Base-by-base conservation (phyloP, 805 yeast species). In the Pichia heedii region DNA sequence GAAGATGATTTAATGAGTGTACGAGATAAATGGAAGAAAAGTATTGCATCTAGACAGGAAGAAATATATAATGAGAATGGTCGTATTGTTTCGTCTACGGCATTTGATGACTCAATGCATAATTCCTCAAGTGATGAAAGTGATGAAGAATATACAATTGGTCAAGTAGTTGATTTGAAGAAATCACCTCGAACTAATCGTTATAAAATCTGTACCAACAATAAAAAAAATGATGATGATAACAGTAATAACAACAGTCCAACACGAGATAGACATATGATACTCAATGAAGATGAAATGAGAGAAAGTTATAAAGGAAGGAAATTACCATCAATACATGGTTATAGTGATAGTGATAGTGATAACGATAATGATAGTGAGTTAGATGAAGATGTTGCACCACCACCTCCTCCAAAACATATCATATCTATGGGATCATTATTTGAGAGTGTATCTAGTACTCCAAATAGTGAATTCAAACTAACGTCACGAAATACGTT, bases 361-460 rank as follows among this genome's bases (percentile, higher is more conserved):
- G 36, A 29, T 4, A 29, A 16, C 18, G 19, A 35, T 5, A 15
- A 12, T 29, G 32, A 8, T 29, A 29, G 32, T 32, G 34, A 32
- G 8, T n/a, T 7, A 11, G 44, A 41, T 12, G 49, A 41, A 5
- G 22, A 20, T 10, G 45, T 41, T 21, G 33, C 44, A 4, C 55
- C 61, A n/a, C 60, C 60, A 5, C 45, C 46, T 12, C 60, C 61
- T 9, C 63, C 62, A 18, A 49, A 50, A 15, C 63, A 59, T 41
- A 44, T 44, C 1, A 40, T 53, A 22, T 56, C 58, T 9, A 44
- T 55, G 26, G 50, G 52, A 15, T 47, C 55, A 9, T 38, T 49
- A 4, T 46, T 47, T 38, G 48, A 48, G 2, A 40, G 45, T 21
- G 19, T 26, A 21, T 10, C 22, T 15, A 15, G 20, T 22, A 21